Evolutionary conservation across 148 eudicot genomes (phyloP), one percentile per base, ranked within the genome.

Genomic region (Rhododendron kiyosumense): DNA sequence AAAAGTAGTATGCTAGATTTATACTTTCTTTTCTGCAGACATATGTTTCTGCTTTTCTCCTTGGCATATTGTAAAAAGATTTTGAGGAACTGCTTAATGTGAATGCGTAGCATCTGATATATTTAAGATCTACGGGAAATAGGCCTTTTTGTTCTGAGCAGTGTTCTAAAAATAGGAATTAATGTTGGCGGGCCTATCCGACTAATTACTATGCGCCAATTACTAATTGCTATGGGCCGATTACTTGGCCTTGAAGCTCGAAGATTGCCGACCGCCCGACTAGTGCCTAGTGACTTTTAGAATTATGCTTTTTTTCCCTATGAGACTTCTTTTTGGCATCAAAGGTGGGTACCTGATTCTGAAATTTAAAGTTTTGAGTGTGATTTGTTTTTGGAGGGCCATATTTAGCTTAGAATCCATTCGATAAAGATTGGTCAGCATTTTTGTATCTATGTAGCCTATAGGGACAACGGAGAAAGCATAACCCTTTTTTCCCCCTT

Each of bases 321-420:
- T 49, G 83, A 61, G 85, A 59, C 71, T 87, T 84, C 85, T 75
- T 85, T 71, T 84, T 86, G 83, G 81, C 41, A 85, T 87, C 89
- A 85, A 88, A 91, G 94, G 94, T 91, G 92, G 92, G 92, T 89
- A 91, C 81, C 87, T 89, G 93, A 90, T 89, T 91, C 93, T 85
- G 81, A 76, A 30, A 80, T 82, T 13, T 82, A 43, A 83, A 83
- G 54, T 76, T 51, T 75, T 57, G 22, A 36, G 69, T 61, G 77
- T 87, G 45, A 89, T 79, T 85, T 83, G 73, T 77, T 84, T 82
- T 78, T 88, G 92, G 90, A 90, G 91, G 91, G 93, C 54, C 91
- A 91, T 85, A 57, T 63, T 88, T 85, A 87, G 69, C 83, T 59
- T 85, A 81, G 80, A 84, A 88, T 93, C 85, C 84, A 84, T 78